Percentiles rank a stretch among this genome's conserved stretches.
phyloP scores from a whole-genome alignment of 2,329 filamentous ascomycete genomes.

The Sclerotinia borealis region DNA sequence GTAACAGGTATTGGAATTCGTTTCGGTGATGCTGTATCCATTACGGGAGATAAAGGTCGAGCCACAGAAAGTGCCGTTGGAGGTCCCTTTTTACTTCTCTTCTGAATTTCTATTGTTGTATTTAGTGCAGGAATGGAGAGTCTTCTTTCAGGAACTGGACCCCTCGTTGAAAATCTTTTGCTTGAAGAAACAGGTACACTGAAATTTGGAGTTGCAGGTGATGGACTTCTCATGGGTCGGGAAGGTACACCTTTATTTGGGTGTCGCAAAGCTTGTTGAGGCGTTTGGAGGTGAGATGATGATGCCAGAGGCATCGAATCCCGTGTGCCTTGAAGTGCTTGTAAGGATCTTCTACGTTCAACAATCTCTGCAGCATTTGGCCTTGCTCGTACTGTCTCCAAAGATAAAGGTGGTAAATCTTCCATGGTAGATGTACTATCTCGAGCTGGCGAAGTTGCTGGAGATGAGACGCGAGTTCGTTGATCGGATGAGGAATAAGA shows the following conservation, averaged over 20 bases:
- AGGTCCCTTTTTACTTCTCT: conserved; percentile 17
- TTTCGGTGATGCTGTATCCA: conserved; percentile 18
- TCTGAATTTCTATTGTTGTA: conserved; percentile 11
- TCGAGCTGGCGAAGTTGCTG: conserved; percentile 52
- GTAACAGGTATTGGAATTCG: conserved; percentile 10
- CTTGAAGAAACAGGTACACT: conserved; percentile 28
- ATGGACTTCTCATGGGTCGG: conserved; percentile 12
- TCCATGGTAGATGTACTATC: conserved; percentile 41
- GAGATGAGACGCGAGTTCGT: conserved; percentile 53
- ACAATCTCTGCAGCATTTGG: conserved; percentile 27
- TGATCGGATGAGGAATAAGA: conserved; percentile 57
- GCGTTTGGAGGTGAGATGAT: conserved; percentile 20
- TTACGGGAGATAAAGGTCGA: conserved; percentile 19
- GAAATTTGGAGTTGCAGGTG: conserved; percentile 28
- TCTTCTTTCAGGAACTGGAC: conserved; percentile 5
- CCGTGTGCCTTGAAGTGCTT: conserved; percentile 22
- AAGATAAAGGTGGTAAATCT: conserved; percentile 16
- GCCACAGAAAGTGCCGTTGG: conserved; percentile 16
- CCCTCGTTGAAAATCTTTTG: conserved; percentile 19
- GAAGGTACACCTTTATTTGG: conserved; percentile 21
- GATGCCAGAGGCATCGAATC: conserved; percentile 19
- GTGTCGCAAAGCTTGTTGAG: conserved; percentile 11
- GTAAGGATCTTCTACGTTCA: conserved; percentile 31
- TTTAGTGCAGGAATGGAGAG: conserved; percentile 9
- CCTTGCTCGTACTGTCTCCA: conserved; percentile 21